Evolutionary conservation across 208 protist species (phyloP).

Genomic region (Crithidia mellificae): DNA sequence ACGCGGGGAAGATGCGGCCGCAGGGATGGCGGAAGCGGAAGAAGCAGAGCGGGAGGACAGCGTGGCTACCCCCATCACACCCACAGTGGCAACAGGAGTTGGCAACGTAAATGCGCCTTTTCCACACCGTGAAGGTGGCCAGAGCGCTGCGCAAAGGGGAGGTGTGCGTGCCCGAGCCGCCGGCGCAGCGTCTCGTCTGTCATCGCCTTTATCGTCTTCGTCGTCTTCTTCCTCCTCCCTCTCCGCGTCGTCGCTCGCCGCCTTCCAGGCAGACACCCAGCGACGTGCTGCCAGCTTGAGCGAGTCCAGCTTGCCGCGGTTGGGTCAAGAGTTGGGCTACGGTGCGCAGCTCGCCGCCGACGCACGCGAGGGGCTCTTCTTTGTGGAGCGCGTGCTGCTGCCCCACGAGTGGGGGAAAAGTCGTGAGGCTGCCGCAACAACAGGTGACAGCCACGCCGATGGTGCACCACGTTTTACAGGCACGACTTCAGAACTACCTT

Average conservation of each 20-base stretch:
- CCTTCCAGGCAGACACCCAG: slow-evolving; percentile 6
- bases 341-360: slow-evolving; percentile 18
- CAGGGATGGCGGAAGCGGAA: background rate
- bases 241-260: slow-evolving; percentile 22
- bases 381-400: slow-evolving; percentile 33
- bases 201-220: background rate
- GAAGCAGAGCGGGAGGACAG: background rate
- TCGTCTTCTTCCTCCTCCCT: slow-evolving; percentile 17
- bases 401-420: slow-evolving; percentile 7
- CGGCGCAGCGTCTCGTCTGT: too few relatives aligned
- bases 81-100: too few relatives aligned
- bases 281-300: background rate
- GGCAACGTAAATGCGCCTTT: too few relatives aligned
- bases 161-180: too few relatives aligned
- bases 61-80: too few relatives aligned
- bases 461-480: too few relatives aligned
- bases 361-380: slow-evolving; percentile 19
- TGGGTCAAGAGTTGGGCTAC: slow-evolving; percentile 21
- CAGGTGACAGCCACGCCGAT: too few relatives aligned
- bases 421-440: too few relatives aligned
- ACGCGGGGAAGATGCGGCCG: slow-evolving; percentile 2
- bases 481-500: too few relatives aligned
- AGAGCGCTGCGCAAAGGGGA: too few relatives aligned
- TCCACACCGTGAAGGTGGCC: too few relatives aligned
- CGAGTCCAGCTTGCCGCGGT: background rate